Base-by-base conservation (phyloP, 1,284 basidiomycete species). In the Kwoniella shivajii region DNA sequence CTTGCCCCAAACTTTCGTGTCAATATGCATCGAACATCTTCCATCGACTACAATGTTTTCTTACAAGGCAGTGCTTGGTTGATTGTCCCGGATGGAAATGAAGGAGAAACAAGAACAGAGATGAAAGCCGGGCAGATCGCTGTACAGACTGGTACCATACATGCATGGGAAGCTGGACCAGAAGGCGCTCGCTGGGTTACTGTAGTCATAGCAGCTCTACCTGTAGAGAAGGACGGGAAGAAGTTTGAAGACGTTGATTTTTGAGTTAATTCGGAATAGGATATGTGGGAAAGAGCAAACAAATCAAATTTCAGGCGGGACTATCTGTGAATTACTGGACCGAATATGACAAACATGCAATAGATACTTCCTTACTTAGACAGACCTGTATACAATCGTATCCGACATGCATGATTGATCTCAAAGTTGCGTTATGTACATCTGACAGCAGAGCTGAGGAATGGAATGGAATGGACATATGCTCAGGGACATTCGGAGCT, bases 31-130 rank as follows among this genome's bases (percentile, higher is more conserved):
- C 50, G 76, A 14, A 75, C 75, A 0, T 64, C 57, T 29, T 72
- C 71, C 24, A 54, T 77, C 36, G 76, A 78, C 57, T 74, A 77
- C 54, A 77, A 77, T 56, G 66, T 77, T 49, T 56, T 76, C 29
- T 20, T 75, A 6, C 11, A 59, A 3, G 76, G 76, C 0, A 60
- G 54, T 29, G 72, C 61, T 6, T 66, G 42, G 18, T 47, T 76
- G 38, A 67, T 76, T 41, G 69, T 69, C 0, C 74, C 74, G 0
- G 64, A 63, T 37, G 69, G 61, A 13, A 54, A 56, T 22, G 67
- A 56, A 14, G 64, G 58, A 27, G 64, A 67, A 52, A 61, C 39
- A 36, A 59, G 64, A 54, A 75, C 67, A 33, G 38, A 55, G 57
- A 67, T 75, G 1, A 64, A 58, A 22, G 66, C 68, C 10, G 76